Conservation (phyloP, 768 basidiomycete species). For the Thelephora ganbajun region DNA sequence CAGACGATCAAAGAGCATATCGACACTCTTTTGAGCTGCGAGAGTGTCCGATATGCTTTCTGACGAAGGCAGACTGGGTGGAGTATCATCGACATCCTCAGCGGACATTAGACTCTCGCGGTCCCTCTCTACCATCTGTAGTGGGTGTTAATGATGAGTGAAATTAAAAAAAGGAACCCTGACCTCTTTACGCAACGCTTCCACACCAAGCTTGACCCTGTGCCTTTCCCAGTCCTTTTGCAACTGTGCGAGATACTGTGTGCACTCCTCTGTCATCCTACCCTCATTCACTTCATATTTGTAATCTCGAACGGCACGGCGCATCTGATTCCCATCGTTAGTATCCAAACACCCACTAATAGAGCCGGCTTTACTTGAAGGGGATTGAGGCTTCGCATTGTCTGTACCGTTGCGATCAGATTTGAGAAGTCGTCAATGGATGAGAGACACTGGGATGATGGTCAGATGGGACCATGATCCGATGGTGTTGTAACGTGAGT, state of each 20-base stretch:
- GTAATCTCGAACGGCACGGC: conserved; percentile 85
- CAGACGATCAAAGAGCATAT: conserved; percentile 63
- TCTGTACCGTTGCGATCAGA: conserved; percentile 82
- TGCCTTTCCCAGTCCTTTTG: conserved; percentile 98
- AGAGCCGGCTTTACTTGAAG: conserved; percentile 49
- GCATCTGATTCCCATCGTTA: conserved; percentile 43
- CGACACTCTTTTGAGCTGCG: conserved; percentile 43
- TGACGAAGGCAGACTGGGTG: conserved; percentile 16
- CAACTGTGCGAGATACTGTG: conserved; percentile 85
- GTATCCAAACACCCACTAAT: not conserved
- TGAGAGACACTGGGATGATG: conserved; percentile 50
- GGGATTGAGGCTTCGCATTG: conserved; percentile 78
- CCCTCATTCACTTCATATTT: conserved; percentile 89
- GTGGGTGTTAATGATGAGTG: conserved; percentile 27
- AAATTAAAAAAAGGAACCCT: conserved; percentile 1
- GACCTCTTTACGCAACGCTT: conserved; percentile 75
- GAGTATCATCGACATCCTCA: conserved; percentile 21
- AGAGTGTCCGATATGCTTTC: conserved; percentile 19
- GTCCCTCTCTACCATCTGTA: conserved; percentile 50
- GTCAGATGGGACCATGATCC: not conserved
- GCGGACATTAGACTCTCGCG: conserved; percentile 44
- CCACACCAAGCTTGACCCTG: conserved; percentile 75
- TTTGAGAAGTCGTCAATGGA: conserved; percentile 80
- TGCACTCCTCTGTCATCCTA: conserved; percentile 89
- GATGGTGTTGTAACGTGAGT: not conserved